Percentiles rank a stretch among this genome's conserved stretches.
These are phyloP conservation scores for Glycine latifolia DNA, from an alignment of 306 rosid species.

Conservation along the genomic window DNA sequence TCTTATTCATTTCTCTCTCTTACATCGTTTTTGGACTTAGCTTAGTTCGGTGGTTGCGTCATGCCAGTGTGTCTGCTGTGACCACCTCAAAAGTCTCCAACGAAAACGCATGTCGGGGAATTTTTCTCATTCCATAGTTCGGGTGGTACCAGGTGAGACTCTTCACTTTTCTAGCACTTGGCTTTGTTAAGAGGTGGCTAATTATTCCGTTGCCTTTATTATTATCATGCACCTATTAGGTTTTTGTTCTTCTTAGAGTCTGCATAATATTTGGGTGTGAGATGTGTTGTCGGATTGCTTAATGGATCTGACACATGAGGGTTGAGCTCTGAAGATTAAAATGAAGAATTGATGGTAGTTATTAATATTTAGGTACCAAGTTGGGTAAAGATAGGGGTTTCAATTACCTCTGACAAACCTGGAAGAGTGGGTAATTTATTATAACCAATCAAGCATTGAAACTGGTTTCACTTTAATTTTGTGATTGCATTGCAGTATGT, in stretches of 20 bases:
- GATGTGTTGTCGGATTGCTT: background rate
- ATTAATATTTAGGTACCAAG: constrained; percentile 17
- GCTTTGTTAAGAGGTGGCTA: background rate
- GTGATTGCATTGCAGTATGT: background rate
- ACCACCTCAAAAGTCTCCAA: background rate
- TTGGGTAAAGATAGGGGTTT: constrained; percentile 37
- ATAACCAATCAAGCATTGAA: background rate
- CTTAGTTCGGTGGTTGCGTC: constrained; percentile 42
- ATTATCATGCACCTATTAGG: constrained; percentile 25
- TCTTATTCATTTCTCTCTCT: constrained; percentile 1
- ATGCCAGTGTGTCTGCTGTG: constrained; percentile 35
- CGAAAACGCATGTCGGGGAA: constrained; percentile 49
- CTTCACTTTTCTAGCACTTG: background rate
- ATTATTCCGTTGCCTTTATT: constrained; percentile 12
- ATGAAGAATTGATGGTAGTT: constrained; percentile 11
- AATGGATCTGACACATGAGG: constrained; percentile 37
- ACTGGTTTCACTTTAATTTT: constrained; percentile 15
- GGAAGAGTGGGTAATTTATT: constrained; percentile 13
- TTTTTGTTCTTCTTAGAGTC: constrained; percentile 24
- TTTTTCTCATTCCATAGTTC: constrained; percentile 26
- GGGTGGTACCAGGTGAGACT: constrained; percentile 37
- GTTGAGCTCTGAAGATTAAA: constrained; percentile 6
- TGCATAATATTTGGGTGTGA: background rate
- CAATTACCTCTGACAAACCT: constrained; percentile 26
- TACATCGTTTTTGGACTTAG: constrained; percentile 18